Evolutionary conservation across 2,329 filamentous ascomycete genomes (phyloP).

Genomic region (Capronia americana): DNA sequence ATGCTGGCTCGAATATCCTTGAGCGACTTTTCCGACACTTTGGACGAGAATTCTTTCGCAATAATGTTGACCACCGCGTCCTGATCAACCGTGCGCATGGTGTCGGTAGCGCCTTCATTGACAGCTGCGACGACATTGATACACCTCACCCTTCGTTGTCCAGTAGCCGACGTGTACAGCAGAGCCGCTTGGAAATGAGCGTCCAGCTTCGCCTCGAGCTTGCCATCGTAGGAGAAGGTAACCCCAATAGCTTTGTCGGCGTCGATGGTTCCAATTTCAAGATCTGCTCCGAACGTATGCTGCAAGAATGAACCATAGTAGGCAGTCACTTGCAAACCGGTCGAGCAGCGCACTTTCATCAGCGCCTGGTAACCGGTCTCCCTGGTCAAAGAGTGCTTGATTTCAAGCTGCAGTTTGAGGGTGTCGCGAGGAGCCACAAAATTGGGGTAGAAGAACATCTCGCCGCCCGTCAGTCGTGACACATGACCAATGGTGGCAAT

Average conservation of each 20-base stretch:
- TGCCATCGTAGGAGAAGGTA: constrained; percentile 93
- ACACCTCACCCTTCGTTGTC: constrained; percentile 88
- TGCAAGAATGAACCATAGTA: constrained; percentile 98
- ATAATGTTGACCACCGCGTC: constrained; percentile 88
- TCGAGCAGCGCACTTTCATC: constrained; percentile 98
- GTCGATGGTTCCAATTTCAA: constrained; percentile 91
- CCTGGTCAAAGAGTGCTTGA: constrained; percentile 82
- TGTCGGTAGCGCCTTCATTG: constrained; percentile 80
- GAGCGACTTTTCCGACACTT: constrained; percentile 75
- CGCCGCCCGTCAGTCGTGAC: constrained; percentile 86
- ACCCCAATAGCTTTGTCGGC: constrained; percentile 92
- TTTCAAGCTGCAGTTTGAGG: constrained; percentile 81
- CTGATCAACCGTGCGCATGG: constrained; percentile 92
- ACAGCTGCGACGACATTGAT: constrained; percentile 93
- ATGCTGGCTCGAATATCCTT: constrained; percentile 85
- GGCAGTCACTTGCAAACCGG: constrained; percentile 88
- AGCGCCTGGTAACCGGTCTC: constrained; percentile 95
- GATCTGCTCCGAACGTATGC: constrained; percentile 90
- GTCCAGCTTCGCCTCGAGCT: constrained; percentile 94
- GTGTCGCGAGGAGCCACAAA: constrained; percentile 88
- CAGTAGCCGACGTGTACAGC: constrained; percentile 89
- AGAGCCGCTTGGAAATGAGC: constrained; percentile 96
- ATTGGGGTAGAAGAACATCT: constrained; percentile 96
- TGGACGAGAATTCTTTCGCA: constrained; percentile 89
- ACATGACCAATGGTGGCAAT: constrained; percentile 91